Evolutionary conservation across 768 basidiomycete species (phyloP), one percentile per base, ranked within the genome.

Genomic region (Russula brevipes): DNA sequence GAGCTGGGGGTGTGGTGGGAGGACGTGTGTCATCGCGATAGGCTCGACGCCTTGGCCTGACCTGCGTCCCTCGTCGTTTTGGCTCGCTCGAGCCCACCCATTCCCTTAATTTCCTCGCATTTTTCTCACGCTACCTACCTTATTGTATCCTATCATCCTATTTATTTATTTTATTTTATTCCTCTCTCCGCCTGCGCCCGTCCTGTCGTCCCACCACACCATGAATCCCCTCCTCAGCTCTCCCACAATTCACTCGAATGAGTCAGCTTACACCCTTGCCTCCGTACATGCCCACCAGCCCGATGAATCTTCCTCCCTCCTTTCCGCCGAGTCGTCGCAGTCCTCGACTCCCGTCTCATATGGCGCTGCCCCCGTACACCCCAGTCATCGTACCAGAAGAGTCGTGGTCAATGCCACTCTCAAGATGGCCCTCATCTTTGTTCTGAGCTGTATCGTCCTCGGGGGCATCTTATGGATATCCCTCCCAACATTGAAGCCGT

Each of bases 361-460:
- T 61, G 69, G 63, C 33, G 39, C 67, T 7, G 39, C 63, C 0
- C 59, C 60, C 45, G 56, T 76, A 33, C 78, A 78, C 59, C 70
- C 74, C 7, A 80, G 77, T 66, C 63, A 24, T 72, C 70, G 8
- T 83, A 82, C 38, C 0, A 74, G 82, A 35, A 81, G 79, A 46
- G 79, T 93, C 46, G 81, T 97, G 67, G 76, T 94, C 75, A 82
- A 84, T 70, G 92, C 94, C 0, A 86, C 88, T 0, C 73, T 94
- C 66, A 94, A 94, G 78, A 91, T 95, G 81, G 85, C 85, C 16
- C 76, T 80, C 36, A 79, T 98, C 58, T 95, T 97, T 72, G 52
- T 85, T 56, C 57, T 87, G 36, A 87, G 89, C 69, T 83, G 87
- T 1, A 56, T 84, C 1, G 58, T 91, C 30, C 84, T 98, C 2